Evolutionary conservation across 106 monocot species (phyloP).

Genomic region (Apostasia ramifera): DNA sequence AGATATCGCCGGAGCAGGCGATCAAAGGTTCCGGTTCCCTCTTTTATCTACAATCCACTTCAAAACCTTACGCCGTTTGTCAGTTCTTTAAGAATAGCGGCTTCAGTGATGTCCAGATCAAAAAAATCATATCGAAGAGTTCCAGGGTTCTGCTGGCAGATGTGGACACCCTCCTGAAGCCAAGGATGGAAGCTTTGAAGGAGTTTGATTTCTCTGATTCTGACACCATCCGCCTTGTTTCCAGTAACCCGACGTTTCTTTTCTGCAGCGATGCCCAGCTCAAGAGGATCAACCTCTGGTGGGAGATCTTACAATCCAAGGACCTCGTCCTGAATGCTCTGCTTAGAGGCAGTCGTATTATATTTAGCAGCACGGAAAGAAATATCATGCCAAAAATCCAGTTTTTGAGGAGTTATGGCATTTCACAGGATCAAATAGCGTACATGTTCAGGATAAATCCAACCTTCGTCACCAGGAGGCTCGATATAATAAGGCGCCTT

Average conservation of each 20-base stretch:
- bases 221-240: slow-evolving; percentile 7
- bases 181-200: slow-evolving; percentile 1
- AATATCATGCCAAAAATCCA: slow-evolving; percentile 13
- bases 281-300: slow-evolving; percentile 12
- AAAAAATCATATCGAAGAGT: neutral
- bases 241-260: neutral
- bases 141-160: slow-evolving; percentile 4
- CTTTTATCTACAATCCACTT: slow-evolving; percentile 7
- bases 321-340: neutral
- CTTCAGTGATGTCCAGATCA: slow-evolving; percentile 9
- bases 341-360: neutral
- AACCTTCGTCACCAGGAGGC: neutral
- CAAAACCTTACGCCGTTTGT: slow-evolving; percentile 11
- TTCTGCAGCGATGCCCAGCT: neutral
- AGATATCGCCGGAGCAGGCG: slow-evolving; percentile 10
- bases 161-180: slow-evolving; percentile 5
- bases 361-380: neutral
- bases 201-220: slow-evolving; percentile 13
- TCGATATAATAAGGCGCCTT: neutral
- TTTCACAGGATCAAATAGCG: slow-evolving; percentile 1
- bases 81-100: slow-evolving; percentile 13
- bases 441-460: neutral
- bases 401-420: slow-evolving; percentile 1
- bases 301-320: slow-evolving; percentile 4
- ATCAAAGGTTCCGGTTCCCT: slow-evolving; percentile 1